Percentiles rank a stretch among this genome's conserved stretches.
Evolutionary conservation across 495 filamentous ascomycete genomes (phyloP).

Genomic region (Xylaria cubensis): DNA sequence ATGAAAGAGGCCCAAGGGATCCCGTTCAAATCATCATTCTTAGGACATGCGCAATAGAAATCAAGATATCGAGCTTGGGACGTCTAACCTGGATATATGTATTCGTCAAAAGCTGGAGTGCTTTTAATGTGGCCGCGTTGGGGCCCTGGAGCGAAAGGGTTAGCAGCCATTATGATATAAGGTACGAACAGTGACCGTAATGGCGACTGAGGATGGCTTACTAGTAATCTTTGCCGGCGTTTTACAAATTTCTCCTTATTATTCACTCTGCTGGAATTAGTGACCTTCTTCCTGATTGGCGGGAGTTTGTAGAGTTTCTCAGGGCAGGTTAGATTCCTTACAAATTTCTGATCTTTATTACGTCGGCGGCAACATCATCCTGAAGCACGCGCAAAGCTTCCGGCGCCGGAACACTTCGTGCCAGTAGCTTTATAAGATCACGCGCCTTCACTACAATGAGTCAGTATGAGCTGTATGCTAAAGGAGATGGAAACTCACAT

Average conservation of each 20-base stretch:
- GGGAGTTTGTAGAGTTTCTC: not conserved
- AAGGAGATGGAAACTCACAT: conserved; percentile 30
- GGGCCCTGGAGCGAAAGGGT: conserved; percentile 20
- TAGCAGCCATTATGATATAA: not conserved
- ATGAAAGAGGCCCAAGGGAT: not conserved
- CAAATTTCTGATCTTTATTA: conserved; percentile 78
- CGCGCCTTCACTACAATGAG: conserved; percentile 71
- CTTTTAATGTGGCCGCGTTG: conserved; percentile 72
- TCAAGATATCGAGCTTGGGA: not conserved
- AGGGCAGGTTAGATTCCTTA: not conserved
- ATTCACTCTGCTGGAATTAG: conserved; percentile 56
- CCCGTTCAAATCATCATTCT: not conserved
- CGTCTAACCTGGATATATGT: conserved; percentile 76
- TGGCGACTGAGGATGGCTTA: conserved; percentile 49
- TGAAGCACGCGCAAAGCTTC: conserved; percentile 94
- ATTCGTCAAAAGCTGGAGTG: conserved; percentile 90
- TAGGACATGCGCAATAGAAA: not conserved
- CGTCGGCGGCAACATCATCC: conserved; percentile 85
- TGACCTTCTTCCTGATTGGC: not conserved
- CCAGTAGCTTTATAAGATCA: conserved; percentile 91
- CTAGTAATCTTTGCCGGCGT: conserved; percentile 88
- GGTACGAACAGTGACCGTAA: not conserved
- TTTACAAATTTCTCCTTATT: conserved; percentile 99
- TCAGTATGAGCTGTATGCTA: conserved; percentile 1
- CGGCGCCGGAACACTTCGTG: conserved; percentile 89